phyloP scores from a whole-genome alignment of 2,329 filamentous ascomycete genomes.

The Colletotrichum graminicola region DNA sequence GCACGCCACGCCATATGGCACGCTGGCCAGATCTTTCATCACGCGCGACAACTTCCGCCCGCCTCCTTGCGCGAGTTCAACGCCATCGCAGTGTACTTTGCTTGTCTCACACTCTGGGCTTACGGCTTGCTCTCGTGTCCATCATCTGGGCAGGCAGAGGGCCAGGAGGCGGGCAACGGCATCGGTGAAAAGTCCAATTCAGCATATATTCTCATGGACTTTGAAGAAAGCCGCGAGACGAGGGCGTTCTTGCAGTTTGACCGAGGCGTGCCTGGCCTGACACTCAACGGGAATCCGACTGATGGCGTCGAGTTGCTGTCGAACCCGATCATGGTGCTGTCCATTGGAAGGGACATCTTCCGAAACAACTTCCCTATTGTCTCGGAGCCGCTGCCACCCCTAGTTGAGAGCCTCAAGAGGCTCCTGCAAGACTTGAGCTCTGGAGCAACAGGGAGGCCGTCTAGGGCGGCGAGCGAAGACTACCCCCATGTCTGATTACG shows the following conservation, averaged over 20 bases:
- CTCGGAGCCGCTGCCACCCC: constrained; percentile 34
- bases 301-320: constrained; percentile 33
- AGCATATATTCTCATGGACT: constrained; percentile 32
- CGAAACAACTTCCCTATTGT: constrained; percentile 38
- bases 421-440: constrained; percentile 36
- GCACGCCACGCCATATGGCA: constrained; percentile 50
- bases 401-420: constrained; percentile 33
- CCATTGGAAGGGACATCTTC: constrained; percentile 28
- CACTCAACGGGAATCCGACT: constrained; percentile 32
- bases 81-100: constrained; percentile 48
- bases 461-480: constrained; percentile 32
- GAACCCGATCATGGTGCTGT: constrained; percentile 30
- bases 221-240: constrained; percentile 38
- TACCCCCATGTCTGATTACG: neutral
- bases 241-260: constrained; percentile 38
- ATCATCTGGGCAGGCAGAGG: constrained; percentile 21
- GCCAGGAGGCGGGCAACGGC: constrained; percentile 12
- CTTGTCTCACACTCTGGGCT: constrained; percentile 48
- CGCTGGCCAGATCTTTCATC: constrained; percentile 47
- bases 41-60: constrained; percentile 40
- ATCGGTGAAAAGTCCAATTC: neutral
- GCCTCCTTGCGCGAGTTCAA: constrained; percentile 44
- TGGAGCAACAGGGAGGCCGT: constrained; percentile 30
- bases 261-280: constrained; percentile 35
- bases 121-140: constrained; percentile 41